Evolutionary conservation across 192 early-diverging fungal genomes (phyloP).

Genomic region (Phycomyces nitens): DNA sequence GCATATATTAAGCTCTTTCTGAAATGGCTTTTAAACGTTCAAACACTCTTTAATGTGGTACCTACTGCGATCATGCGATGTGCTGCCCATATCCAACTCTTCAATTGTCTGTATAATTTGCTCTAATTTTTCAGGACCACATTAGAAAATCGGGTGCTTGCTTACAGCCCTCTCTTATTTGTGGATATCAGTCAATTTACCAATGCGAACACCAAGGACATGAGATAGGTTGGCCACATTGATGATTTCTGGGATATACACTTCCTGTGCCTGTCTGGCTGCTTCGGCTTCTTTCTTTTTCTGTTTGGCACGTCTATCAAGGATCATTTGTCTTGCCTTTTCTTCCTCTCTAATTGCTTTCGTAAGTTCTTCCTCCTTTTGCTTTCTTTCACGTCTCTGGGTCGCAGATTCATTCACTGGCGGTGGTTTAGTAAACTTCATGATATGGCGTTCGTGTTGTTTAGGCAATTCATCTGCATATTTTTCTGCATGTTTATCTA

Average conservation of each 20-base stretch:
- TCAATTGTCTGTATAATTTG: slow-evolving; percentile 71
- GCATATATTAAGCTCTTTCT: background rate
- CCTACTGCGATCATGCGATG: slow-evolving; percentile 66
- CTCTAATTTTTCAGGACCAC: slow-evolving; percentile 18
- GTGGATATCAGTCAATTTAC: slow-evolving; percentile 28
- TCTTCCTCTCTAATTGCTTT: slow-evolving; percentile 11
- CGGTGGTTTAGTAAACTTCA: slow-evolving; percentile 22
- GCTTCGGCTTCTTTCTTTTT: slow-evolving; percentile 7
- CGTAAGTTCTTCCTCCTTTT: slow-evolving; percentile 25
- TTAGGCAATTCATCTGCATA: slow-evolving; percentile 20
- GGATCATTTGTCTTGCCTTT: slow-evolving; percentile 6
- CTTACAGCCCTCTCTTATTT: background rate
- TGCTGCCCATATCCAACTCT: slow-evolving; percentile 76
- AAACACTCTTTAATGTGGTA: background rate
- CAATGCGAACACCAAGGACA: slow-evolving; percentile 70
- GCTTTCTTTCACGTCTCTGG: slow-evolving; percentile 21
- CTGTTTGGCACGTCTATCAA: slow-evolving; percentile 15
- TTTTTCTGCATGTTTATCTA: slow-evolving; percentile 32
- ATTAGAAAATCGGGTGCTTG: background rate
- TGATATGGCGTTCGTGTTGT: slow-evolving; percentile 24
- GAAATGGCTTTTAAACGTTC: background rate
- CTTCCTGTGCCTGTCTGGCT: slow-evolving; percentile 48
- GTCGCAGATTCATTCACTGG: slow-evolving; percentile 17
- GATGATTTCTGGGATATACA: slow-evolving; percentile 78
- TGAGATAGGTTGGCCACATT: slow-evolving; percentile 79